Conservation (phyloP, 352 stramenopile genomes). For the Phytophthora hybrid region DNA sequence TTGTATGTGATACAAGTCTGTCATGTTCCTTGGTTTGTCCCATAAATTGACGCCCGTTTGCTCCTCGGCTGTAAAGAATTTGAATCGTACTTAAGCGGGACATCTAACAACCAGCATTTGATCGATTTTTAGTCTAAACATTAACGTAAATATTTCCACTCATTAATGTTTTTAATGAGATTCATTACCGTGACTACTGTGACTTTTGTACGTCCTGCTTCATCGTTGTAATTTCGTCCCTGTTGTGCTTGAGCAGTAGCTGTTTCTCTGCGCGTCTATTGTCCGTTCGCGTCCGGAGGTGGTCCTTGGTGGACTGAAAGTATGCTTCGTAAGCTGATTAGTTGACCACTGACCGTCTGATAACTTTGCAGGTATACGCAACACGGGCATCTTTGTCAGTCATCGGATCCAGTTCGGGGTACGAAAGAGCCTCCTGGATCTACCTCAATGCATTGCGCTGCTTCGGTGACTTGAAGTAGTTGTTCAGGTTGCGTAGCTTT, state of each 20-base stretch:
- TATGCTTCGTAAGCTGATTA: neutral
- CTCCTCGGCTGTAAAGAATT: too few species aligned
- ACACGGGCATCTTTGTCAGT: constrained; percentile 7
- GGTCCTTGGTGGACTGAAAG: neutral
- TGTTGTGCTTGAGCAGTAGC: too few species aligned
- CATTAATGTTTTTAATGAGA: too few species aligned
- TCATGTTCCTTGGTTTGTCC: too few species aligned
- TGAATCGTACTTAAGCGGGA: too few species aligned
- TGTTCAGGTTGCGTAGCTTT: constrained; percentile 4
- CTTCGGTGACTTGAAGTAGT: neutral
- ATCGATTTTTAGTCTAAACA: too few species aligned
- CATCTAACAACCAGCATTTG: too few species aligned
- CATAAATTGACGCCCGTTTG: too few species aligned
- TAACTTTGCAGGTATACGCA: constrained; percentile 4
- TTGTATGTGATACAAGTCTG: too few species aligned
- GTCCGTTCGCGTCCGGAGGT: constrained; percentile 7
- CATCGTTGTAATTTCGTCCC: neutral
- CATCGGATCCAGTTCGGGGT: neutral
- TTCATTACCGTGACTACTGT: too few species aligned
- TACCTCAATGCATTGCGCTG: neutral
- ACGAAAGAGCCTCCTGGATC: constrained; percentile 1
- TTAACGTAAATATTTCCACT: too few species aligned
- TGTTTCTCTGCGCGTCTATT: constrained; percentile 8
- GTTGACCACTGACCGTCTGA: constrained; percentile 3
- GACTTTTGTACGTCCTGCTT: too few species aligned